Evolutionary conservation across 2,329 filamentous ascomycete species (phyloP).

Genomic region (Coleophoma crateriformis): DNA sequence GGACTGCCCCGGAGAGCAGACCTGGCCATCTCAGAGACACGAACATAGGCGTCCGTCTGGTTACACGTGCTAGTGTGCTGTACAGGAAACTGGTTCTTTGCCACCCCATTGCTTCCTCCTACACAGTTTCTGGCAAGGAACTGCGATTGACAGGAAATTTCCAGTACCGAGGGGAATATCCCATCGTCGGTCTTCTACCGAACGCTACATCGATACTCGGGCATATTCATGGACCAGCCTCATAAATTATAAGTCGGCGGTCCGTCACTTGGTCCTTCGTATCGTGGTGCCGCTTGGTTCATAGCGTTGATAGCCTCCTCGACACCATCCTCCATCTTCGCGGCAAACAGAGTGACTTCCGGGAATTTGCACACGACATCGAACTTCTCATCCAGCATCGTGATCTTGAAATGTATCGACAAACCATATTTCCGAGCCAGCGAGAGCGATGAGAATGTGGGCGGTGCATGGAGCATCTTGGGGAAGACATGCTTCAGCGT

Average conservation of each 20-base stretch:
- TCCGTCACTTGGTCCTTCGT: background rate
- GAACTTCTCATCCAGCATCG: background rate
- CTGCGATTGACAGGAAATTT: too few relatives aligned
- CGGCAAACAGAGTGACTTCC: background rate
- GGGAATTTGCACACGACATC: background rate
- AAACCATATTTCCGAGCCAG: background rate
- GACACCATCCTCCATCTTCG: slow-evolving; percentile 1
- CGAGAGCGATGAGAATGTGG: background rate
- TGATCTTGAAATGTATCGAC: background rate
- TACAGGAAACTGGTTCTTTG: too few relatives aligned
- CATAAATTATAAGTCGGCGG: background rate
- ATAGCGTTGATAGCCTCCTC: slow-evolving; percentile 2
- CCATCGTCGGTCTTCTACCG: too few relatives aligned
- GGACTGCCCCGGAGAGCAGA: too few relatives aligned
- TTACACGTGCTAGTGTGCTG: too few relatives aligned
- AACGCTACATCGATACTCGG: too few relatives aligned
- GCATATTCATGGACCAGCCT: background rate
- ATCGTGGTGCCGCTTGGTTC: background rate
- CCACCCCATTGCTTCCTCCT: too few relatives aligned
- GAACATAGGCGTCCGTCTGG: too few relatives aligned
- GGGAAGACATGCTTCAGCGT: background rate
- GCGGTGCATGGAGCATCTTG: background rate
- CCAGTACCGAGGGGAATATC: too few relatives aligned
- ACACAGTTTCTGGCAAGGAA: too few relatives aligned
- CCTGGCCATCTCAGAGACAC: too few relatives aligned